Conservation (phyloP, 1,284 basidiomycete genomes). For the Athelia sp. region DNA sequence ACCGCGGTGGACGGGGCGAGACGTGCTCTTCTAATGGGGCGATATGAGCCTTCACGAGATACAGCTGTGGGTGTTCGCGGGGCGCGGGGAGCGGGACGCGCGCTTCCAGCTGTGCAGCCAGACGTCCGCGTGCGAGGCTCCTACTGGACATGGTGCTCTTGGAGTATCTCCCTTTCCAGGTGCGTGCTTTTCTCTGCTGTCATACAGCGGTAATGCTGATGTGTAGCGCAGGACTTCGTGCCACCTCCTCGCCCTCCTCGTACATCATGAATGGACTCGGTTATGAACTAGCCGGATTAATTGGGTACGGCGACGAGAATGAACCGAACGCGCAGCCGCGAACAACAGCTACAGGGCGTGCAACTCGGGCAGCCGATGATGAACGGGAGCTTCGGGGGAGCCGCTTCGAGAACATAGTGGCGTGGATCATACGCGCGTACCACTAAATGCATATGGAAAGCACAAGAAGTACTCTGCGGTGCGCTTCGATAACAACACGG, state of each 20-base stretch:
- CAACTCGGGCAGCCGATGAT: slow-evolving; percentile 34
- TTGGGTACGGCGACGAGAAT: slow-evolving; percentile 7
- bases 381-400: slow-evolving; percentile 34
- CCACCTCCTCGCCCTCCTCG: too few relatives aligned
- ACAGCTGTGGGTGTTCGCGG: slow-evolving; percentile 36
- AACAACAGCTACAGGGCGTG: slow-evolving; percentile 19
- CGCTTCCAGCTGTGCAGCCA: slow-evolving; percentile 41
- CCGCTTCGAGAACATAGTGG: slow-evolving; percentile 11
- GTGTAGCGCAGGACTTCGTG: slow-evolving; percentile 13
- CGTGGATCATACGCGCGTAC: slow-evolving; percentile 32
- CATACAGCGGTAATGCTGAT: too few relatives aligned
- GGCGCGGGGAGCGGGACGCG: slow-evolving; percentile 48
- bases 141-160: slow-evolving; percentile 46
- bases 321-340: slow-evolving; percentile 10
- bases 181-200: neutral
- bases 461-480: slow-evolving; percentile 25
- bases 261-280: too few relatives aligned
- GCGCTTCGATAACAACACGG: neutral
- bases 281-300: too few relatives aligned
- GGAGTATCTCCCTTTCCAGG: slow-evolving; percentile 26
- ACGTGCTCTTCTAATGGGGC: slow-evolving; percentile 35
- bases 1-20: too few relatives aligned
- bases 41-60: slow-evolving; percentile 36
- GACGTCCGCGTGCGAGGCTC: slow-evolving; percentile 40
- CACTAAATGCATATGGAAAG: slow-evolving; percentile 32